These are phyloP conservation scores for Trypanosoma melophagium DNA, from an alignment of 208 protist species.

Conservation along the genomic window DNA sequence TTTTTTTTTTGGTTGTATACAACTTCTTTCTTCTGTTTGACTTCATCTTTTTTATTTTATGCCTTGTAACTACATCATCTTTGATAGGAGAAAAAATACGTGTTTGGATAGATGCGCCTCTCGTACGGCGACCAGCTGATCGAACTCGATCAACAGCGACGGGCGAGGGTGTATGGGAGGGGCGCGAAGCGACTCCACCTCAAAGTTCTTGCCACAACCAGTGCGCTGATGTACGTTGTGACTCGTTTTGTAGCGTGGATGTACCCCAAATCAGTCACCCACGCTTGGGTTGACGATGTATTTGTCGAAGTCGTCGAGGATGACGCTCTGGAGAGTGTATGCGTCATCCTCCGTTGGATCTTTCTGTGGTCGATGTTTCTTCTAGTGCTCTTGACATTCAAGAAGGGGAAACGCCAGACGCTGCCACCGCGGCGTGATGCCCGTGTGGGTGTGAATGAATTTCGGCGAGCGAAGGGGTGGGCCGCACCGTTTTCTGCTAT, in stretches of 20 bases:
- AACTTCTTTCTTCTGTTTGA: not conserved
- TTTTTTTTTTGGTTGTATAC: no score
- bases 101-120: constrained; percentile 23
- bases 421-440: not conserved
- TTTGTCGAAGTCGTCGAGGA: constrained; percentile 75
- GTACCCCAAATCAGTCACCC: constrained; percentile 34
- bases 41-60: constrained; percentile 15
- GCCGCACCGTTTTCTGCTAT: constrained; percentile 12
- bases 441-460: not conserved
- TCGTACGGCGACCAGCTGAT: constrained; percentile 39
- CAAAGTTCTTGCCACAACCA: constrained; percentile 15
- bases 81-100: no score
- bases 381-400: constrained; percentile 9
- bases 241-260: constrained; percentile 28
- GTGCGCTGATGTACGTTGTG: constrained; percentile 18
- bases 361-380: constrained; percentile 30
- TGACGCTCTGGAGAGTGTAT: constrained; percentile 23
- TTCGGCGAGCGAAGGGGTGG: not conserved
- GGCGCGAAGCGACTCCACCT: constrained; percentile 30
- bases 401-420: not conserved
- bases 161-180: constrained; percentile 24
- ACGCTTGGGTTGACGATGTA: constrained; percentile 74
- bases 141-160: constrained; percentile 31
- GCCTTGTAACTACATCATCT: not conserved
- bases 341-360: constrained; percentile 20